phyloP scores from a whole-genome alignment of 164 flowering plant genomes.

The Magnolia sinica region DNA sequence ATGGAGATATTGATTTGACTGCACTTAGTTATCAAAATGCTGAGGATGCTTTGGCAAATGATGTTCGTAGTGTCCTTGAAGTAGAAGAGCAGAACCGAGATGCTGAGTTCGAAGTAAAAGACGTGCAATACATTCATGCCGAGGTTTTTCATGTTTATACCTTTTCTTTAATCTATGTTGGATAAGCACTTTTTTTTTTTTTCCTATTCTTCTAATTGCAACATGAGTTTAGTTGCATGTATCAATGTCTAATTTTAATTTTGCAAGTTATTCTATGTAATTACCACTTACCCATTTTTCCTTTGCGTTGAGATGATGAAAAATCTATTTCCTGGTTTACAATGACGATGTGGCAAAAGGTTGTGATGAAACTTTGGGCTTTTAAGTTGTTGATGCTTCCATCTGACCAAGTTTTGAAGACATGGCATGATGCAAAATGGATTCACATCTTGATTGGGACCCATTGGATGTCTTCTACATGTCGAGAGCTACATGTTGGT shows the following conservation, averaged over 20 bases:
- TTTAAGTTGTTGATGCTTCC: background rate
- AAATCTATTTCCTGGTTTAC: background rate
- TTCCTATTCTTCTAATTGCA: background rate
- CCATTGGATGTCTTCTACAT: background rate
- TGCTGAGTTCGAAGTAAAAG: constrained; percentile 74
- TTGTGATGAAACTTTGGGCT: background rate
- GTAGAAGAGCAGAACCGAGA: constrained; percentile 48
- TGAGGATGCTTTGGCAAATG: constrained; percentile 62
- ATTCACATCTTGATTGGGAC: background rate
- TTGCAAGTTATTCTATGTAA: background rate
- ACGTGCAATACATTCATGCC: constrained; percentile 76
- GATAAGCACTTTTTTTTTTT: background rate
- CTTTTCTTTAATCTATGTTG: background rate
- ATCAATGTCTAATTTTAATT: background rate
- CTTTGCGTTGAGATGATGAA: background rate
- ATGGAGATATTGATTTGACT: constrained; percentile 96
- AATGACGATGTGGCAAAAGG: background rate
- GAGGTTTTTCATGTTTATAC: constrained; percentile 39
- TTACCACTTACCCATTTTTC: background rate
- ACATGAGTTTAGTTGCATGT: background rate
- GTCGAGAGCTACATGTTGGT: background rate
- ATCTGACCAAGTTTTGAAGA: background rate
- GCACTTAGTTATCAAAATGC: constrained; percentile 37
- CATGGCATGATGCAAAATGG: background rate
- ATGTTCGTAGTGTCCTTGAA: constrained; percentile 59